phyloP scores from a whole-genome alignment of 768 basidiomycete genomes.

The Sutorius australiensis region DNA sequence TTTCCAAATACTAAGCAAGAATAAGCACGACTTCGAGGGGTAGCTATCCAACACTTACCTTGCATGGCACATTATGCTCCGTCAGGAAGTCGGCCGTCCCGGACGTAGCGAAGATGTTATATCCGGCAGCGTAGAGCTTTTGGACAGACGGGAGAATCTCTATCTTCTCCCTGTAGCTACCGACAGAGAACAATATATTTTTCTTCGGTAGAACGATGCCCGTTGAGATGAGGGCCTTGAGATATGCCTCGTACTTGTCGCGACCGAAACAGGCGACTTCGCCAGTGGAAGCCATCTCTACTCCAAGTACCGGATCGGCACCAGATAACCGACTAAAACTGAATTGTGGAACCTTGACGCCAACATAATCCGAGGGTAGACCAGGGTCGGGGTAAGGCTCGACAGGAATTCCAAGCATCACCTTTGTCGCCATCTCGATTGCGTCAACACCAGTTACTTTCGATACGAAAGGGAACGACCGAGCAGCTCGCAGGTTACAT shows the following conservation, averaged over 20 bases:
- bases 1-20: slow-evolving; percentile 74
- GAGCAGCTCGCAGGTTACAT: slow-evolving; percentile 95
- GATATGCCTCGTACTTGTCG: slow-evolving; percentile 97
- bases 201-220: slow-evolving; percentile 95
- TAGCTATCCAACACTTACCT: slow-evolving; percentile 44
- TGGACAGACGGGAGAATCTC: slow-evolving; percentile 94
- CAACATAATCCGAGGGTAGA: slow-evolving; percentile 91
- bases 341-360: slow-evolving; percentile 99
- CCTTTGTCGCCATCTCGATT: slow-evolving; percentile 98
- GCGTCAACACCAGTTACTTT: slow-evolving; percentile 98
- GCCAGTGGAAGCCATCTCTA: slow-evolving; percentile 99
- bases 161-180: slow-evolving; percentile 95
- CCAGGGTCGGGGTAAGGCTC: slow-evolving; percentile 87
- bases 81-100: slow-evolving; percentile 97
- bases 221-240: slow-evolving; percentile 95
- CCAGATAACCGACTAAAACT: slow-evolving; percentile 95
- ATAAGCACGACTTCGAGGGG: neutral
- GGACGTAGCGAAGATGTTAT: slow-evolving; percentile 94
- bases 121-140: slow-evolving; percentile 90
- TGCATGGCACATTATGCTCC: slow-evolving; percentile 95
- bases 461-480: slow-evolving; percentile 98
- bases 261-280: slow-evolving; percentile 98
- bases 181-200: slow-evolving; percentile 95
- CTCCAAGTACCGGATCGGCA: slow-evolving; percentile 95
- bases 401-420: slow-evolving; percentile 90